Evolutionary conservation across 2,329 filamentous ascomycete genomes (phyloP).

Genomic region (Claviceps quebecensis): DNA sequence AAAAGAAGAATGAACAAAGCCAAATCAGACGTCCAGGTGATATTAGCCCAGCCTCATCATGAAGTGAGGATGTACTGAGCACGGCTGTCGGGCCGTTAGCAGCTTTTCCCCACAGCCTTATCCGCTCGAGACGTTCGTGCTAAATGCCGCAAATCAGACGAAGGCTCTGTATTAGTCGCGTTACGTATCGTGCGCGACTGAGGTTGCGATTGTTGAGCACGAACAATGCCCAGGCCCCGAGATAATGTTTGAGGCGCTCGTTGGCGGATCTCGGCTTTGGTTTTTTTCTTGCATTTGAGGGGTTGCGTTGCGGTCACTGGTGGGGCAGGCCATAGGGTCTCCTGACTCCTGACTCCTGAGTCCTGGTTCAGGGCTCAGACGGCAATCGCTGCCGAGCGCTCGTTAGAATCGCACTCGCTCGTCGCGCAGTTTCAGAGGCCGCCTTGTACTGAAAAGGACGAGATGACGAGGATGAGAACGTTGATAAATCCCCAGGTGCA

Average conservation of each 20-base stretch:
- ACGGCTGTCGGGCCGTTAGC: not conserved
- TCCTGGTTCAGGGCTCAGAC: too few species aligned
- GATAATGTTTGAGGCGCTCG: too few species aligned
- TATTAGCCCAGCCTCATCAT: not conserved
- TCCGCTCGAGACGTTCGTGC: not conserved
- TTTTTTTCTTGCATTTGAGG: not conserved
- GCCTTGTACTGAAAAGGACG: conserved; percentile 85
- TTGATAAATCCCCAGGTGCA: conserved; percentile 80
- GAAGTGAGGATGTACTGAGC: not conserved
- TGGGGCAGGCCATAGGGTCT: not conserved
- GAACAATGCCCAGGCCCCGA: too few species aligned
- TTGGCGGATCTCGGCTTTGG: not conserved
- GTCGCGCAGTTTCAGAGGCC: conserved; percentile 45
- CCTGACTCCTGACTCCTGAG: too few species aligned
- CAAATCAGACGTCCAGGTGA: not conserved
- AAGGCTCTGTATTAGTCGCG: too few species aligned
- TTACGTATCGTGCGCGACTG: too few species aligned
- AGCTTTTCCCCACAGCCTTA: not conserved
- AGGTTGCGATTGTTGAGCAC: too few species aligned
- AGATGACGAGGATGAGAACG: conserved; percentile 67
- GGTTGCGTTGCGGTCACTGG: too few species aligned
- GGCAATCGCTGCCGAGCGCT: not conserved
- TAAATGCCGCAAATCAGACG: too few species aligned
- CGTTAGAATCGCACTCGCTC: not conserved
- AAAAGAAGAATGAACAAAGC: not conserved